A percentile compares a stretch with the other conserved stretches of the same genome.
Evolutionary conservation across 75 land plant species (phyloP).

Genomic region (Ceratopteris richardii): DNA sequence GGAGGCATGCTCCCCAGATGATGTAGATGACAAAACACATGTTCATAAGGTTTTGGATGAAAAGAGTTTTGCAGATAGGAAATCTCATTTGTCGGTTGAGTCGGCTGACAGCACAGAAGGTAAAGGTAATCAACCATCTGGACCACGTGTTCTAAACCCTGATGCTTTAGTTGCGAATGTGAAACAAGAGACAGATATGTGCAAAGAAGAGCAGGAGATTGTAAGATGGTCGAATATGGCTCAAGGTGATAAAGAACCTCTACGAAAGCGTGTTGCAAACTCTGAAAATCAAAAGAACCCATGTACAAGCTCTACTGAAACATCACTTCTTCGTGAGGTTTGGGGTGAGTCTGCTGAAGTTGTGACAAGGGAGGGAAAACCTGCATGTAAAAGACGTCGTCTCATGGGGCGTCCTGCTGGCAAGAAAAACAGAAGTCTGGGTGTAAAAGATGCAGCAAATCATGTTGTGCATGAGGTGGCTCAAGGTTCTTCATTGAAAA

Average conservation of each 20-base stretch:
- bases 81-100: not conserved
- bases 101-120: slow-evolving; percentile 6
- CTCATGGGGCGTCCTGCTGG: not conserved
- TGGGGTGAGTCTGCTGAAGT: slow-evolving; percentile 14
- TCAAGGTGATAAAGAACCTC: not conserved
- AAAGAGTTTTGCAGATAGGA: not conserved
- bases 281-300: not conserved
- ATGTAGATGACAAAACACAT: not conserved
- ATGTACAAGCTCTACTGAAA: slow-evolving; percentile 3
- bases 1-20: not conserved
- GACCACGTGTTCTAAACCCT: not conserved
- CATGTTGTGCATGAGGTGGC: too few relatives aligned
- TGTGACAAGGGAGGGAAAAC: not conserved
- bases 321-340: slow-evolving; percentile 6
- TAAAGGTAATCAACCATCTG: not conserved
- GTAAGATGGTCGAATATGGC: too few relatives aligned
- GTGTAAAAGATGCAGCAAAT: too few relatives aligned
- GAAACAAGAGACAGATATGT: not conserved
- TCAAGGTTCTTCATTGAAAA: slow-evolving; percentile 12
- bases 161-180: not conserved
- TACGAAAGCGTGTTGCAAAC: not conserved
- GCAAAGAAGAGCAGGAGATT: not conserved
- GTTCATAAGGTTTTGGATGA: not conserved
- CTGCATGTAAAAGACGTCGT: slow-evolving; percentile 8
- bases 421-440: slow-evolving; percentile 20